Conservation (phyloP, 371 early-diverging fungal species). For the Furculomyces boomerangus region DNA sequence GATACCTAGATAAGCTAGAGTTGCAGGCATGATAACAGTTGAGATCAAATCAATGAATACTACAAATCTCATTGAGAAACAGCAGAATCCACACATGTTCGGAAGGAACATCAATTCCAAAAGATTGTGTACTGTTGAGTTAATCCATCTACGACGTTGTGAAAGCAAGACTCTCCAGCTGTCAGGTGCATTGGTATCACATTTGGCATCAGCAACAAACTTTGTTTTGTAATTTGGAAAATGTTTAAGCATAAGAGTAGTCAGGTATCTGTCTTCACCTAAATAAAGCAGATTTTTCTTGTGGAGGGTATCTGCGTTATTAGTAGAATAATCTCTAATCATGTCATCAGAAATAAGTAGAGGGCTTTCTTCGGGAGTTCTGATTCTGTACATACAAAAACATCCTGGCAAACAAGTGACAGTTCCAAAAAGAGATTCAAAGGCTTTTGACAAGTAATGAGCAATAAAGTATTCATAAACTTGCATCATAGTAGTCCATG, state of each 20-base stretch:
- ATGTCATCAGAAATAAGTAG: conserved; percentile 75
- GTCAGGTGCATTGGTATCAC: conserved; percentile 95
- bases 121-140: conserved; percentile 92
- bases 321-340: conserved; percentile 88
- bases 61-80: conserved; percentile 97
- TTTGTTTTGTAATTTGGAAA: conserved; percentile 96
- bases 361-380: conserved; percentile 36
- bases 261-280: conserved; percentile 83
- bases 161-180: conserved; percentile 84
- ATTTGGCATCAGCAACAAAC: conserved; percentile 91
- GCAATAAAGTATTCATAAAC: conserved; percentile 98
- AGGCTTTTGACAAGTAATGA: conserved; percentile 94
- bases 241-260: conserved; percentile 96
- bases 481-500: conserved; percentile 96
- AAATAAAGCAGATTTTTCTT: conserved; percentile 74
- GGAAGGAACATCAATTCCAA: conserved; percentile 76
- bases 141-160: conserved; percentile 97
- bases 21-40: conserved; percentile 85
- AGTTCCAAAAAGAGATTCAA: conserved; percentile 98
- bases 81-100: conserved; percentile 90
- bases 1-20: conserved; percentile 66
- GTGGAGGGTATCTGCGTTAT: conserved; percentile 93
- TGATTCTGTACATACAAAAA: conserved; percentile 90
- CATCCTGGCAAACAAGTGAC: conserved; percentile 94
- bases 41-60: conserved; percentile 86